phyloP scores from a whole-genome alignment of 805 yeast species.

The Lipomyces chichibuensis region DNA sequence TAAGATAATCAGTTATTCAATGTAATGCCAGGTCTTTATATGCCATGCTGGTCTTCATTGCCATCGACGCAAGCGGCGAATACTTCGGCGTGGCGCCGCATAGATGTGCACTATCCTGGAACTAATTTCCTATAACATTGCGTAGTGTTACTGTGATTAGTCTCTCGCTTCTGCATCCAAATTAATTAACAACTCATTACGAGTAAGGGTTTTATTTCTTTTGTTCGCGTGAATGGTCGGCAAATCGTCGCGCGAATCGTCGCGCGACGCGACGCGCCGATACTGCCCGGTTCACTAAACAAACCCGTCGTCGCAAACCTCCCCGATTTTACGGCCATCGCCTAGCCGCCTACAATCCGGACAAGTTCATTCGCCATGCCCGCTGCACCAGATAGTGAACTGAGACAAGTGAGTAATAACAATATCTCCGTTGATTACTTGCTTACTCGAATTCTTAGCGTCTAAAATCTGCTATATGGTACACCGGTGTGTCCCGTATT shows the following conservation, averaged over 20 bases:
- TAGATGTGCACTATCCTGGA: neutral
- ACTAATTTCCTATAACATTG: neutral
- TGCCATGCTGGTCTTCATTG: too few relatives aligned
- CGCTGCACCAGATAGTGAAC: neutral
- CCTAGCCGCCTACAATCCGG: neutral
- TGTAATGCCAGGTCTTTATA: too few relatives aligned
- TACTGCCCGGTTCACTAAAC: too few relatives aligned
- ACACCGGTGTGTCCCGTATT: constrained; percentile 25
- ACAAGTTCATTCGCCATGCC: neutral
- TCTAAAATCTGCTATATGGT: constrained; percentile 42
- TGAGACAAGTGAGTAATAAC: neutral
- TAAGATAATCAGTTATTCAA: too few relatives aligned
- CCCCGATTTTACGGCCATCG: too few relatives aligned
- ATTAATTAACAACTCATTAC: too few relatives aligned
- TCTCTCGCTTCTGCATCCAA: neutral
- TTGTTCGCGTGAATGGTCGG: too few relatives aligned
- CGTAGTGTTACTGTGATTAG: neutral
- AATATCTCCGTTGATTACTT: neutral
- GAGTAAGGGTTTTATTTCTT: too few relatives aligned
- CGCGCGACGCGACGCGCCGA: too few relatives aligned
- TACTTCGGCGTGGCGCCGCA: neutral
- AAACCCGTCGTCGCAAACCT: too few relatives aligned
- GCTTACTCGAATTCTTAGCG: constrained; percentile 19
- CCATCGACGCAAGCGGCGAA: neutral
- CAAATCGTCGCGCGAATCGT: too few relatives aligned